phyloP scores from a whole-genome alignment of 2,329 filamentous ascomycete species.

The Pseudocercospora vitis region DNA sequence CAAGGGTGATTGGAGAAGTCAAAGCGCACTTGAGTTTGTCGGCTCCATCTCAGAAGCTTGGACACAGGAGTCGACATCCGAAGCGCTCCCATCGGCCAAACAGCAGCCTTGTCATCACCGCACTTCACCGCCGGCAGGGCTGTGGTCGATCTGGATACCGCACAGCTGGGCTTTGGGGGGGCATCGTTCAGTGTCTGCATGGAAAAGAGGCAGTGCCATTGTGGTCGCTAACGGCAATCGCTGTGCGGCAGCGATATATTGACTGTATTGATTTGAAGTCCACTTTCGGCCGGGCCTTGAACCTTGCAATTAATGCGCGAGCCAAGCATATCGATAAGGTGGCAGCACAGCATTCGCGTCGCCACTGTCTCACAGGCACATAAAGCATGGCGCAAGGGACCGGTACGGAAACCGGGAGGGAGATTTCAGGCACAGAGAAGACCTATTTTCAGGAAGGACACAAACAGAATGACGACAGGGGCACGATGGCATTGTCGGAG shows the following conservation, averaged over 20 bases:
- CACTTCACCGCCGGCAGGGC: background rate
- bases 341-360: constrained; percentile 2
- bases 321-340: constrained; percentile 10
- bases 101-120: background rate
- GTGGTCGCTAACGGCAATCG: background rate
- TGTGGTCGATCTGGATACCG: background rate
- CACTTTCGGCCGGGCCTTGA: constrained; percentile 7
- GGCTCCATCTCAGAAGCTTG: background rate
- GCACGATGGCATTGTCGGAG: background rate
- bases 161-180: background rate
- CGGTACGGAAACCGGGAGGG: background rate
- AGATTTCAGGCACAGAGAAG: constrained; percentile 4
- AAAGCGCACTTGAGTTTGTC: constrained; percentile 10
- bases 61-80: background rate
- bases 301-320: constrained; percentile 12
- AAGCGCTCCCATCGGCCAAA: background rate
- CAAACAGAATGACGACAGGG: constrained; percentile 1
- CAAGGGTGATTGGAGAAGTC: constrained; percentile 1
- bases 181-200: background rate
- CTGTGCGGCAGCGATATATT: background rate
- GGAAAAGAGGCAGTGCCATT: background rate
- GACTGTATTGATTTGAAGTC: background rate
- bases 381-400: constrained; percentile 8
- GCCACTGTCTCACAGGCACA: constrained; percentile 1
- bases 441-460: background rate